These are phyloP conservation scores for Agarophyton chilense DNA, from an alignment of 23 red algal genomes.

Conservation along the genomic window DNA sequence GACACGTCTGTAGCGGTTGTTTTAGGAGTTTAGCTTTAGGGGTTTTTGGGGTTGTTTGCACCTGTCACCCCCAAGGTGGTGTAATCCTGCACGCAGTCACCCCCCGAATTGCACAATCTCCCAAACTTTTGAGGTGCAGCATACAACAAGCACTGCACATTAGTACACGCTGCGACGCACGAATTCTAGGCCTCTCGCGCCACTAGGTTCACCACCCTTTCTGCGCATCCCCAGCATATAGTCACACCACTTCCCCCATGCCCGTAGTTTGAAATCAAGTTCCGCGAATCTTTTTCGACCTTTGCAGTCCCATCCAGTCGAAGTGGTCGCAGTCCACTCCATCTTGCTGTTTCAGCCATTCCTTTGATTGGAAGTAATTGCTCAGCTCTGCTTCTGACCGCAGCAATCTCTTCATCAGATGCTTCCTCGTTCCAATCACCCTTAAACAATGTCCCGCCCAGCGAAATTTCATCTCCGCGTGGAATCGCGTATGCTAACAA, in stretches of 20 bases:
- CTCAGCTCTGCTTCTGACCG: constrained; percentile 38
- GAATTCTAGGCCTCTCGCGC: background rate
- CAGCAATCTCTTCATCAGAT: constrained; percentile 46
- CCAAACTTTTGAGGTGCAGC: too few relatives aligned
- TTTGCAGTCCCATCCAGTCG: constrained; percentile 45
- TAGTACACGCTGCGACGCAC: too few relatives aligned
- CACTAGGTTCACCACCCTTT: constrained; percentile 62
- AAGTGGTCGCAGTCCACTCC: constrained; percentile 83
- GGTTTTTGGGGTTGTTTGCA: too few relatives aligned
- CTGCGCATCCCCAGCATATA: constrained; percentile 86
- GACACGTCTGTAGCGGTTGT: too few relatives aligned
- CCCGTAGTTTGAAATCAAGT: constrained; percentile 84
- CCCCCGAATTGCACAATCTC: too few relatives aligned
- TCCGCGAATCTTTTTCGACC: background rate
- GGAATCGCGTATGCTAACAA: constrained; percentile 70
- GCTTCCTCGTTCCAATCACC: constrained; percentile 73
- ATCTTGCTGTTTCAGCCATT: constrained; percentile 43
- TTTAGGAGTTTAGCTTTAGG: too few relatives aligned
- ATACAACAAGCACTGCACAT: too few relatives aligned
- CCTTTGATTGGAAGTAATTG: constrained; percentile 35
- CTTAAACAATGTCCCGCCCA: constrained; percentile 74
- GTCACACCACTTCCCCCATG: constrained; percentile 93
- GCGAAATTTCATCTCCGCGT: constrained; percentile 36
- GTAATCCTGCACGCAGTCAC: too few relatives aligned
- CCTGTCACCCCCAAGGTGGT: too few relatives aligned